Percentiles rank a stretch among this genome's conserved stretches.
Conservation (phyloP, 371 early-diverging fungal genomes). For the Batkoa obscura region DNA sequence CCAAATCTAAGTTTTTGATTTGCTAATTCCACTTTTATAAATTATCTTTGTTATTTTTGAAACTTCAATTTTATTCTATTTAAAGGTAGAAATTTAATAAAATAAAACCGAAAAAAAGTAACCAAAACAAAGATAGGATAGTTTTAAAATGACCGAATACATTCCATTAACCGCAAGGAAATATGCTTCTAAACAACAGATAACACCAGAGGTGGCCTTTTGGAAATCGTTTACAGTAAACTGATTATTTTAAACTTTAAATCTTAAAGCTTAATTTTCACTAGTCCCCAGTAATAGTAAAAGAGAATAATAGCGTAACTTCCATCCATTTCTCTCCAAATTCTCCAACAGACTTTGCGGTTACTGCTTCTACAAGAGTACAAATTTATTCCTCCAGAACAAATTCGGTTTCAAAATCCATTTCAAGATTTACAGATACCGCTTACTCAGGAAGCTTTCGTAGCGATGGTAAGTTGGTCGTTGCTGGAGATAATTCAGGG, state of each 20-base stretch:
- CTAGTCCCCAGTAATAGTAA: slow-evolving; percentile 61
- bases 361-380: slow-evolving; percentile 72
- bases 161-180: too few species aligned
- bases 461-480: slow-evolving; percentile 72
- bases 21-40: too few species aligned
- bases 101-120: too few species aligned
- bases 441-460: slow-evolving; percentile 66
- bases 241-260: neutral
- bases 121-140: too few species aligned
- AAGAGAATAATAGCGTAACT: slow-evolving; percentile 70
- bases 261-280: neutral
- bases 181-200: too few species aligned
- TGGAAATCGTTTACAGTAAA: neutral
- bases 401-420: slow-evolving; percentile 55
- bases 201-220: neutral
- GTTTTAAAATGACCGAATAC: too few species aligned
- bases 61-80: too few species aligned
- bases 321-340: slow-evolving; percentile 66
- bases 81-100: too few species aligned
- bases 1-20: too few species aligned
- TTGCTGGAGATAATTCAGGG: slow-evolving; percentile 83
- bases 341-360: slow-evolving; percentile 75
- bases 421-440: slow-evolving; percentile 76
- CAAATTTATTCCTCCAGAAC: slow-evolving; percentile 72
- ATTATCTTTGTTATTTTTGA: too few species aligned